Base-by-base conservation (phyloP, 768 basidiomycete species). In the Tylopilus cervinicoccineus region DNA sequence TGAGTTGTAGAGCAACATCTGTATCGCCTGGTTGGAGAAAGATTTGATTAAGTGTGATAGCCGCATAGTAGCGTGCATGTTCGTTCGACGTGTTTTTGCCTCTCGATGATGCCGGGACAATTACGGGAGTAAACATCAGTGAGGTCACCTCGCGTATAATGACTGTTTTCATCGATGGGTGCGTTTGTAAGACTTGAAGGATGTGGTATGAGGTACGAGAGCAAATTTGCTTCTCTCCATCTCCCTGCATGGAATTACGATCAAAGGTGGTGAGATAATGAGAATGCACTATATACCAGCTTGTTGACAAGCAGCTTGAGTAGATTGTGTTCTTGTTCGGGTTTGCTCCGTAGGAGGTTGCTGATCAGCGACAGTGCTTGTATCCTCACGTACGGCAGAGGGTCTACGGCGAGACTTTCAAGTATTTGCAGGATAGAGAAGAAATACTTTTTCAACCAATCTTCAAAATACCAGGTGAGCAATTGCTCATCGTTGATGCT, bases 321-420 rank as follows among this genome's bases (percentile, higher is more conserved):
- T 26, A 98, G 72, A 71, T 99, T 99, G 61, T 97, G 93, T 64
- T 98, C 96, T 65, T 99, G 96, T 65, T 99, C 96, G 0, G 95
- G 93, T 58, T 93, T 93, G 50, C 86, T 87, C 27, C 81, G 79
- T 11, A 99, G 80, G 5, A 98, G 80, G 24, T 81, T 84, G 64
- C 78, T 81, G 29, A 93, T 81, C 31, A 94, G 76, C 22, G 76
- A 78, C 47, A 96, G 76, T 0, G 88, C 76, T 68, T 95, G 93
- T 0, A 79, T 93, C 31, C 93, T 84, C 48, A 96, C 85, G 58
- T 94, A 97, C 3, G 84, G 76, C 4, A 97, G 76, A 0, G 90
- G 83, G 64, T 98, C 94, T 45, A 89, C 75, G 0, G 88, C 85
- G 41, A 94, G 76, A 3, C 77, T 78, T 79, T 99, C 95, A 16